Evolutionary conservation across 306 rosid species (phyloP), one percentile per base, ranked within the genome.

Genomic region (Sechiopsis laciniata): DNA sequence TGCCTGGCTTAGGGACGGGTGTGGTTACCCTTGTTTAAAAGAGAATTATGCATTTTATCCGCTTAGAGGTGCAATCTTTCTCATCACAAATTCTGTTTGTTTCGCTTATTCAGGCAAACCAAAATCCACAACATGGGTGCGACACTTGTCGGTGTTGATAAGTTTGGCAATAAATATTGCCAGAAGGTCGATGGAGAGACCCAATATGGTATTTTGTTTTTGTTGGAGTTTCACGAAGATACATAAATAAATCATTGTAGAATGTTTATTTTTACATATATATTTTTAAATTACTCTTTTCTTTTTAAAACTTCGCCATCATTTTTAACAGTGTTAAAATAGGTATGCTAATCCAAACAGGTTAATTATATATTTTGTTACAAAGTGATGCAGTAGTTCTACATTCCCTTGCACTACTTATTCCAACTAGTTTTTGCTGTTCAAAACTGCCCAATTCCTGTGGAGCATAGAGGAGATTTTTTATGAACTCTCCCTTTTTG

Each of bases 101-200:
- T 80, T 76, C 78, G 78, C 76, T 81, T 56, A 56, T 82, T 55
- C 52, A 94, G 99, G 86, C 97, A 91, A 85, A 94, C 99, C 64
- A 94, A 94, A 88, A 94, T 94, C 87, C 99, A 94, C 77, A 91
- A 88, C 76, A 89, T 94, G 50, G 95, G 97, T 74, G 97, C 95
- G 45, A 91, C 53, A 46, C 86, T 94, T 63, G 96, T 94, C 74
- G 97, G 99, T 78, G 90, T 91, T 80, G 99, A 94, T 84, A 86
- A 91, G 74, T 76, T 85, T 81, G 99, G 99, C 51, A 94, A 91
- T 80, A 91, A 91, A 84, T 94, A 94, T 73, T 94, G 85, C 57
- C 91, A 94, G 95, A 89, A 63, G 40, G 87, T 87, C 22, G 88
- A 88, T 54, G 84, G 82, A 73, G 76, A 83, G 76, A 59, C 48